Conservation (phyloP, 1,139 yeast species). For the Magnusiomyces suaveolens region DNA sequence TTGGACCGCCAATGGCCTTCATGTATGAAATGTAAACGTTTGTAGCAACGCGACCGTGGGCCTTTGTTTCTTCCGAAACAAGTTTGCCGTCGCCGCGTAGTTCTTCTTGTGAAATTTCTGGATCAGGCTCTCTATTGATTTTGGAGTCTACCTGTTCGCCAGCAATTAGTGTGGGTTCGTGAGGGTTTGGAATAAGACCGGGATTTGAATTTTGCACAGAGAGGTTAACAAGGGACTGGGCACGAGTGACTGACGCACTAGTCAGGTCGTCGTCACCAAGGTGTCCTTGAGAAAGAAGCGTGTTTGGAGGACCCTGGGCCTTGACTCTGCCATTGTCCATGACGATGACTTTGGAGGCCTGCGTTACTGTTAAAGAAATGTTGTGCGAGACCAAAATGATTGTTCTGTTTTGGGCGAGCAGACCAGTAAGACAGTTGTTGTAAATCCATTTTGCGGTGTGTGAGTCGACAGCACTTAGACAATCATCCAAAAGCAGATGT, state of each 20-base stretch:
- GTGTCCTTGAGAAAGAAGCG: constrained; percentile 56
- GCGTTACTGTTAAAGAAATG: constrained; percentile 73
- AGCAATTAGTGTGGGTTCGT: constrained; percentile 17
- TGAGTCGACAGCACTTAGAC: constrained; percentile 93
- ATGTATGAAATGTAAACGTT: constrained; percentile 64
- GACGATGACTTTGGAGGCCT: constrained; percentile 69
- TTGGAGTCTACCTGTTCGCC: too few species aligned
- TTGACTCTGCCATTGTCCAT: constrained; percentile 77
- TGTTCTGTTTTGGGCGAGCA: constrained; percentile 74
- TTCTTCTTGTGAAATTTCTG: constrained; percentile 5
- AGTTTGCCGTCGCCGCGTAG: constrained; percentile 49
- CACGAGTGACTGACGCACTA: constrained; percentile 50
- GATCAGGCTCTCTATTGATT: not conserved
- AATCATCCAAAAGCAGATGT: constrained; percentile 80
- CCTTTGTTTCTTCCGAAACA: constrained; percentile 69
- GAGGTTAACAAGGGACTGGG: not conserved
- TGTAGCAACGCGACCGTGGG: constrained; percentile 70
- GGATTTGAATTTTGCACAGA: constrained; percentile 17
- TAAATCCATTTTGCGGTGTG: constrained; percentile 94
- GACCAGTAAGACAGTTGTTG: constrained; percentile 81
- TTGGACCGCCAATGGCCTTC: constrained; percentile 51
- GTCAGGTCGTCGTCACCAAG: constrained; percentile 68
- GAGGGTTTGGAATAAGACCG: constrained; percentile 22
- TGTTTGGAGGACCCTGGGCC: constrained; percentile 74
- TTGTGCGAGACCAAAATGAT: constrained; percentile 89